phyloP scores from a whole-genome alignment of 495 filamentous ascomycete genomes.

The Staphylotrichum longicolle region DNA sequence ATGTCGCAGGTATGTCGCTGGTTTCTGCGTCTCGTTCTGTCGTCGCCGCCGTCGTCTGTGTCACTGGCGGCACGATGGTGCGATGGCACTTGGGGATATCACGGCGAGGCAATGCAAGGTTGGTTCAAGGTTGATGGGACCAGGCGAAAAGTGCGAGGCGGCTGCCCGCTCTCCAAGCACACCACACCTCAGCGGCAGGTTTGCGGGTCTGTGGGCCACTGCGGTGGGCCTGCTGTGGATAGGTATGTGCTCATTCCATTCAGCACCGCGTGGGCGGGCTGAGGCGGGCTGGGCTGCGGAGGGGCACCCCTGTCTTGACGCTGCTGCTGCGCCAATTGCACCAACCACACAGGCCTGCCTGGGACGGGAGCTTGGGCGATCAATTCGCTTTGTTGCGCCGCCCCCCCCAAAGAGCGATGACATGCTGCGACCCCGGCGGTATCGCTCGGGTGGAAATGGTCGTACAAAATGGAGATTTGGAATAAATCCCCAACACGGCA shows the following conservation, averaged over 20 bases:
- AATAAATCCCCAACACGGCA: too few species aligned
- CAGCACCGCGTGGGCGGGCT: not conserved
- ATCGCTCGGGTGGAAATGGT: too few species aligned
- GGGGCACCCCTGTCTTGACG: not conserved
- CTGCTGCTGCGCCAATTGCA: constrained; percentile 2
- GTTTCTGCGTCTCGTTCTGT: not conserved
- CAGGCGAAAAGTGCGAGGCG: constrained; percentile 21
- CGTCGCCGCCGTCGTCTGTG: not conserved
- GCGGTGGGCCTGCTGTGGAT: constrained; percentile 3
- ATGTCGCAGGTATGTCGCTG: too few species aligned
- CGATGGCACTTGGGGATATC: not conserved
- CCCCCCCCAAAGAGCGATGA: too few species aligned
- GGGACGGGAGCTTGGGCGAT: too few species aligned
- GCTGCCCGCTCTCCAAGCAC: not conserved
- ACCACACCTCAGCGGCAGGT: constrained; percentile 2
- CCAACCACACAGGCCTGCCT: not conserved
- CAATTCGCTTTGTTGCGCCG: too few species aligned
- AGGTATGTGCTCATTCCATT: not conserved
- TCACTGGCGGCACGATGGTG: not conserved
- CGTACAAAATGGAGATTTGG: too few species aligned
- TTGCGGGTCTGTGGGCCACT: constrained; percentile 14
- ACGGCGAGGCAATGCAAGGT: too few species aligned
- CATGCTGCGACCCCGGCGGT: too few species aligned
- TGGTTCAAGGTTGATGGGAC: not conserved
- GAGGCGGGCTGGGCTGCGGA: not conserved